Conservation (phyloP, 179 eudicot species). For the Corrigiola litoralis region DNA sequence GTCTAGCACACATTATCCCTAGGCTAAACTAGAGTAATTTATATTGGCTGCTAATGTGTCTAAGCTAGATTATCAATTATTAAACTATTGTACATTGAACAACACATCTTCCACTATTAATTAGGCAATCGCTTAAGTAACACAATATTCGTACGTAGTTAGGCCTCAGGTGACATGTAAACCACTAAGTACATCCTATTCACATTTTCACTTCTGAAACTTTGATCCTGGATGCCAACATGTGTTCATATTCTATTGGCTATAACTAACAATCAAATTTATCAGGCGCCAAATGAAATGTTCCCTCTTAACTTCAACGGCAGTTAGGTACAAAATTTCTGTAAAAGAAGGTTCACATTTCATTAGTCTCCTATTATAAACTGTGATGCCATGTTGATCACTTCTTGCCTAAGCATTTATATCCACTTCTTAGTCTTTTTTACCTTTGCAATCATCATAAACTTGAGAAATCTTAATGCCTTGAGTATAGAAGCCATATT, state of each 20-base stretch:
- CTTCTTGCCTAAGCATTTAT: constrained; percentile 5
- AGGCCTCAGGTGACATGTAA: constrained; percentile 57
- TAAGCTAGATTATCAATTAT: neutral
- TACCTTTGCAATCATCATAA: neutral
- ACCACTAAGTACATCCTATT: constrained; percentile 30
- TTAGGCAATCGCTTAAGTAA: constrained; percentile 35
- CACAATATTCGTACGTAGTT: constrained; percentile 24
- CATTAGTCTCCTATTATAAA: constrained; percentile 6
- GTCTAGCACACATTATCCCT: too few relatives aligned
- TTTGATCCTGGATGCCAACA: constrained; percentile 20
- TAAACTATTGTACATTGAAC: constrained; percentile 2
- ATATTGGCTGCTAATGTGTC: neutral
- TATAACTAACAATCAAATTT: constrained; percentile 21
- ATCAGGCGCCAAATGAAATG: constrained; percentile 49
- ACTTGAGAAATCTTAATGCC: neutral
- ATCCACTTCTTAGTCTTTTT: neutral
- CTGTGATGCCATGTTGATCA: constrained; percentile 14
- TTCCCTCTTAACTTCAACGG: constrained; percentile 38
- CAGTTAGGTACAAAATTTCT: constrained; percentile 58
- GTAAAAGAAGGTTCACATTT: neutral
- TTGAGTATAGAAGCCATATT: neutral
- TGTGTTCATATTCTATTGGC: constrained; percentile 27
- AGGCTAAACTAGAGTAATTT: too few relatives aligned
- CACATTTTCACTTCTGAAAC: constrained; percentile 4
- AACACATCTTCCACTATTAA: constrained; percentile 46